Percentiles rank a stretch among this genome's conserved stretches.
Conservation (phyloP, 106 monocot species). For the Dendrobium nobile region DNA sequence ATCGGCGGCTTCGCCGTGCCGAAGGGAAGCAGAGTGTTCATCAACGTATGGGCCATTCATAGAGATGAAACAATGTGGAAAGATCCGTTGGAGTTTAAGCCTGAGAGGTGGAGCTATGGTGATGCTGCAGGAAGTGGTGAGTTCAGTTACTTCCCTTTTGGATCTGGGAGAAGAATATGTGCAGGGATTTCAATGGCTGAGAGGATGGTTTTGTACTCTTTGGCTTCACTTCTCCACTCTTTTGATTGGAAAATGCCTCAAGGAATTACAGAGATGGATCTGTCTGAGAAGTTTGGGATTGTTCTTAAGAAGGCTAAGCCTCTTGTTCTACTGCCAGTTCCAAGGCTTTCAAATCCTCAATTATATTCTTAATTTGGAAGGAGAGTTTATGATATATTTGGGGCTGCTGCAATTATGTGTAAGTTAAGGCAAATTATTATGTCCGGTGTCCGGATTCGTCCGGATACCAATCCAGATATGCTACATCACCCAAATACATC, state of each 20-base stretch:
- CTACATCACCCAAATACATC: too few relatives aligned
- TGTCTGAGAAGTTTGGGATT: conserved; percentile 34
- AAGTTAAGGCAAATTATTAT: too few relatives aligned
- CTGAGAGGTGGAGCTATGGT: conserved; percentile 16
- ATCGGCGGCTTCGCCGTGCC: conserved; percentile 23
- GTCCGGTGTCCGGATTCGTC: too few relatives aligned
- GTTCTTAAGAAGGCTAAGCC: conserved; percentile 28
- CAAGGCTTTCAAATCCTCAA: conserved; percentile 3
- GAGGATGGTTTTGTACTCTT: conserved; percentile 19
- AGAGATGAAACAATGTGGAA: conserved; percentile 19
- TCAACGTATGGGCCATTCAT: conserved; percentile 31
- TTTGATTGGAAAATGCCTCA: conserved; percentile 39
- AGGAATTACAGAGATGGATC: conserved; percentile 7
- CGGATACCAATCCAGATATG: too few relatives aligned
- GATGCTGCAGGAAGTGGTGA: conserved; percentile 1
- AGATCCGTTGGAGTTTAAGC: conserved; percentile 20
- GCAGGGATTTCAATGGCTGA: conserved; percentile 31
- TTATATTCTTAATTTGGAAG: neutral
- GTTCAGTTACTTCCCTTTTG: conserved; percentile 37
- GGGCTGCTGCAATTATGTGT: too few relatives aligned
- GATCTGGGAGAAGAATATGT: conserved; percentile 36
- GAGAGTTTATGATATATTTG: too few relatives aligned
- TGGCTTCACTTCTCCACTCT: conserved; percentile 24
- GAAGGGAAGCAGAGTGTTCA: conserved; percentile 11
- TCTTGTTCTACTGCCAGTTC: conserved; percentile 25